Percentiles rank a stretch among this genome's conserved stretches.
phyloP scores from a whole-genome alignment of 2,329 filamentous ascomycete species.

The Apiospora koreana region DNA sequence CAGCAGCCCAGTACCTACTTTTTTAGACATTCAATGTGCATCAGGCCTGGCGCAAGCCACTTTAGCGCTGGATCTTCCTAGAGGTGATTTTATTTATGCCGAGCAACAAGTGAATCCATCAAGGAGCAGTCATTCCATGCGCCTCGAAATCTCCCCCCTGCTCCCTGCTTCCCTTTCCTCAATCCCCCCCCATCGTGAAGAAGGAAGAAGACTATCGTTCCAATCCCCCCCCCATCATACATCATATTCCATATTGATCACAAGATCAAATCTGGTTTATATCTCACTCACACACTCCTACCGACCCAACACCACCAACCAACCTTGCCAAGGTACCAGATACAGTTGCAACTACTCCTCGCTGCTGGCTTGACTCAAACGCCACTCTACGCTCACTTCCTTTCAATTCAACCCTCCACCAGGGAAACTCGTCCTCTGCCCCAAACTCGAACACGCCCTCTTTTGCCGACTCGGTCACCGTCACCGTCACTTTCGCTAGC shows the following conservation, averaged over 20 bases:
- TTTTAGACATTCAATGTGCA: conserved; percentile 8
- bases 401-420: not conserved
- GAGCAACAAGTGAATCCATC: not conserved
- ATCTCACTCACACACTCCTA: not conserved
- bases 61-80: not conserved
- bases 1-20: not conserved
- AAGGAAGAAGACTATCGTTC: not conserved
- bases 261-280: not conserved
- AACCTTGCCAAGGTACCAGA: not conserved
- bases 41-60: conserved; percentile 3
- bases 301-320: too few species aligned
- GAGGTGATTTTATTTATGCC: conserved; percentile 5
- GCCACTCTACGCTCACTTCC: conserved; percentile 3
- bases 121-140: not conserved
- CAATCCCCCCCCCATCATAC: not conserved
- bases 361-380: not conserved
- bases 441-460: not conserved
- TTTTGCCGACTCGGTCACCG: not conserved
- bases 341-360: not conserved
- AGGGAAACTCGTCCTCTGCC: not conserved
- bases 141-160: conserved; percentile 9
- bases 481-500: not conserved
- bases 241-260: not conserved
- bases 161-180: conserved; percentile 8
- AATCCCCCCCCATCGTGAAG: not conserved